Evolutionary conservation across 208 protist species (phyloP).

Genomic region (Leishmania martiniquensis): DNA sequence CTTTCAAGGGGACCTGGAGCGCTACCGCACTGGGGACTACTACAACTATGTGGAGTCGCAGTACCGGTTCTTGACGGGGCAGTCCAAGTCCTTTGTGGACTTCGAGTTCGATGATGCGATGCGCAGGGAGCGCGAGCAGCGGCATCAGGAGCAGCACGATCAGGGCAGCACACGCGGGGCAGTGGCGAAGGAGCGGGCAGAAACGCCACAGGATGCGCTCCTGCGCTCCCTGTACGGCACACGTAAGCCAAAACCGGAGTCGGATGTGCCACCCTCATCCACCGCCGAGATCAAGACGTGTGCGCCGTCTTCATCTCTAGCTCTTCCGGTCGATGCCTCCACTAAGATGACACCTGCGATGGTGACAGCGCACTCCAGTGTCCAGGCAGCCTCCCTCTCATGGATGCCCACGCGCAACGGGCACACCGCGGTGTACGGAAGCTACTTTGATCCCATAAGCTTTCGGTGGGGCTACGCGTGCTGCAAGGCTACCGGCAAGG

Average conservation of each 20-base stretch:
- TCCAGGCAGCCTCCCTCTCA: conserved; percentile 13
- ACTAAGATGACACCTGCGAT: neutral
- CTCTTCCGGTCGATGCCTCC: neutral
- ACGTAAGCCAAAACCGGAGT: neutral
- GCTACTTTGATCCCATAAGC: conserved; percentile 62
- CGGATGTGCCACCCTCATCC: neutral
- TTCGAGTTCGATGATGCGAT: conserved; percentile 78
- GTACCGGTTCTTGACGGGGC: conserved; percentile 78
- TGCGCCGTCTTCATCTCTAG: neutral
- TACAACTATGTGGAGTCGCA: conserved; percentile 82
- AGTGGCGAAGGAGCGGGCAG: conserved; percentile 1
- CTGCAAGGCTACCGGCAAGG: conserved; percentile 55
- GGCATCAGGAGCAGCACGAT: conserved; percentile 7
- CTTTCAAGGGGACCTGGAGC: conserved; percentile 82
- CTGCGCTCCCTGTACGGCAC: conserved; percentile 64
- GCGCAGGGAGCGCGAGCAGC: conserved; percentile 15
- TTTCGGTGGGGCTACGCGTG: conserved; percentile 86
- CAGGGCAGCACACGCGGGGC: neutral
- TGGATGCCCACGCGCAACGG: conserved; percentile 45
- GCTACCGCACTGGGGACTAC: conserved; percentile 78
- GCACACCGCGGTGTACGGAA: conserved; percentile 70
- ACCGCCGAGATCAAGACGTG: neutral
- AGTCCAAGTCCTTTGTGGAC: conserved; percentile 83
- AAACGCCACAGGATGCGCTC: conserved; percentile 48
- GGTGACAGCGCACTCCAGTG: neutral